Evolutionary conservation across 805 yeast species (phyloP).

Genomic region (Wickerhamiella qilinensis): DNA sequence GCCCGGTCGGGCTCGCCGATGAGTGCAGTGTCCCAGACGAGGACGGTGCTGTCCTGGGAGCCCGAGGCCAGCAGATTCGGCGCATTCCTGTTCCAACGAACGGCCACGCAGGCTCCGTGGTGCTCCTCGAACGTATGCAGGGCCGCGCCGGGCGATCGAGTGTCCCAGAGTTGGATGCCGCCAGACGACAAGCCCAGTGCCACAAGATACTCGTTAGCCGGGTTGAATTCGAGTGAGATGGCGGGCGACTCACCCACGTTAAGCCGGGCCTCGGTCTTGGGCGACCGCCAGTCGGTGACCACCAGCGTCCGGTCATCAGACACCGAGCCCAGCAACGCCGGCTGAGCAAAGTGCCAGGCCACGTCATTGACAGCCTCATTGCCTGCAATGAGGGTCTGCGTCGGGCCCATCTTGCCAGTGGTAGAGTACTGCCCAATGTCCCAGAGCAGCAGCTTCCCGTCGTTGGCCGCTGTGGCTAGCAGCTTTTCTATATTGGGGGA

Average conservation of each 20-base stretch:
- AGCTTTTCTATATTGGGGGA: constrained; percentile 48
- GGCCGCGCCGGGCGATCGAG: constrained; percentile 29
- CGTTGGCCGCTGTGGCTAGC: constrained; percentile 40
- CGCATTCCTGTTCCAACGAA: constrained; percentile 56
- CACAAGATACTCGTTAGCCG: constrained; percentile 35
- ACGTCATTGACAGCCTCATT: constrained; percentile 54
- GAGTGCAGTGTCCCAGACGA: constrained; percentile 15
- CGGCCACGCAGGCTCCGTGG: constrained; percentile 38
- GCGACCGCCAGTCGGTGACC: constrained; percentile 5
- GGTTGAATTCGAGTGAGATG: constrained; percentile 39
- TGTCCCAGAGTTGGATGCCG: constrained; percentile 43
- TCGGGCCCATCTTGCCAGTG: constrained; percentile 17
- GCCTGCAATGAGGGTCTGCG: constrained; percentile 13
- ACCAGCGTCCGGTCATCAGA: constrained; percentile 37
- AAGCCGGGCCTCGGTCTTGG: neutral
- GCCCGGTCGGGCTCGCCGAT: constrained; percentile 3
- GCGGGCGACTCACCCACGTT: neutral
- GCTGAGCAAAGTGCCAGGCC: constrained; percentile 51
- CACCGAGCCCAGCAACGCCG: constrained; percentile 42
- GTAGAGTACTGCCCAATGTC: constrained; percentile 36
- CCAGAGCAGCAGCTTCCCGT: constrained; percentile 50
- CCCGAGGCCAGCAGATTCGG: constrained; percentile 45
- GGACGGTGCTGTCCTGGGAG: constrained; percentile 40
- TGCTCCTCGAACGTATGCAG: constrained; percentile 26
- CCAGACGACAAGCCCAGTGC: constrained; percentile 58